Conservation (phyloP, 2,329 filamentous ascomycete genomes). For the Camillea tinctor region DNA sequence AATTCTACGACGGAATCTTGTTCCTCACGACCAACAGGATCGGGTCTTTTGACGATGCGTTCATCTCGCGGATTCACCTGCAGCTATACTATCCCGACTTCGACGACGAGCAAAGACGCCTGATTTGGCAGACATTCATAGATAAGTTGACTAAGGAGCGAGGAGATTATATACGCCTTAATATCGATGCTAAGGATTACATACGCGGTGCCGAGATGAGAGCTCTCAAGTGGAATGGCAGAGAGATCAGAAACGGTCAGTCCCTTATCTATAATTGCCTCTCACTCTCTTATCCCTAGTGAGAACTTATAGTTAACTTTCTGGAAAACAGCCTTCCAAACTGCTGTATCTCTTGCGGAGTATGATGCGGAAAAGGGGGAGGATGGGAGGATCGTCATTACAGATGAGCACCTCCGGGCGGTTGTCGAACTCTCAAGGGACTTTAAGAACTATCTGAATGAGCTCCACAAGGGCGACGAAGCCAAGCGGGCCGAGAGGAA, state of each 20-base stretch:
- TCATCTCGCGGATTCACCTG: slow-evolving; percentile 32
- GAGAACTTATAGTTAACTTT: slow-evolving; percentile 3
- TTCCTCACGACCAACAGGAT: slow-evolving; percentile 33
- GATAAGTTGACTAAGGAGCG: slow-evolving; percentile 28
- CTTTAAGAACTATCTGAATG: slow-evolving; percentile 29
- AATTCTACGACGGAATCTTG: slow-evolving; percentile 32
- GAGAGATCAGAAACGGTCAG: slow-evolving; percentile 24
- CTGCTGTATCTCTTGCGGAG: slow-evolving; percentile 31
- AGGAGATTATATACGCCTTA: slow-evolving; percentile 22
- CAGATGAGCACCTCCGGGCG: slow-evolving; percentile 26
- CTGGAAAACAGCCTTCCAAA: slow-evolving; percentile 26
- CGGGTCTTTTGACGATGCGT: slow-evolving; percentile 32
- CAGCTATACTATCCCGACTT: slow-evolving; percentile 30
- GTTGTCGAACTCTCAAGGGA: slow-evolving; percentile 28
- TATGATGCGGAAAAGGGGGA: slow-evolving; percentile 33
- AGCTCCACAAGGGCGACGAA: slow-evolving; percentile 20
- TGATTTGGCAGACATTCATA: slow-evolving; percentile 31
- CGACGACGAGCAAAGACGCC: slow-evolving; percentile 22
- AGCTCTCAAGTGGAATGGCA: slow-evolving; percentile 20
- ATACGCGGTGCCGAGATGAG: slow-evolving; percentile 15
- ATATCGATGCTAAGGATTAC: slow-evolving; percentile 22
- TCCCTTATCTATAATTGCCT: background rate
- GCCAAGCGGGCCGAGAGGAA: slow-evolving; percentile 11
- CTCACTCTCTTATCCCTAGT: background rate
- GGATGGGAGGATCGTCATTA: slow-evolving; percentile 25